Evolutionary conservation across 2,329 filamentous ascomycete species (phyloP).

Genomic region (Colletotrichum sp.): DNA sequence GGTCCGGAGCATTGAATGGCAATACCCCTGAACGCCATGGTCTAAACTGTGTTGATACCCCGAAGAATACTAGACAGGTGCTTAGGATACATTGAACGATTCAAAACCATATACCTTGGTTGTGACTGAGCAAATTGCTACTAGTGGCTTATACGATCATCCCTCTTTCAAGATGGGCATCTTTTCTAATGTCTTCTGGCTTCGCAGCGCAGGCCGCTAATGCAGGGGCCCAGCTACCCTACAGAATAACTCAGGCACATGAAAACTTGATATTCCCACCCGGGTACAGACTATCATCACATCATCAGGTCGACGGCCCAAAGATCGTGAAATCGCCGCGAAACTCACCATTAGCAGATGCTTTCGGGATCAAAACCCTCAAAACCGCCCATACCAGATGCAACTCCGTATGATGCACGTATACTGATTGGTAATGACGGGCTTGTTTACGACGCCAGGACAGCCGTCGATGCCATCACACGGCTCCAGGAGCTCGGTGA

Average conservation of each 20-base stretch:
- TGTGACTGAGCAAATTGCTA: neutral
- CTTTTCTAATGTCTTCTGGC: neutral
- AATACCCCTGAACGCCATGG: neutral
- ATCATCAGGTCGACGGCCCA: neutral
- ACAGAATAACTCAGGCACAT: neutral
- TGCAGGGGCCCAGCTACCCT: neutral
- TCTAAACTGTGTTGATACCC: neutral
- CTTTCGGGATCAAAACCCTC: neutral
- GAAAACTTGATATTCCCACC: neutral
- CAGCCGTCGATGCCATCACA: conserved; percentile 31
- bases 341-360: neutral
- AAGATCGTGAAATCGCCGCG: neutral
- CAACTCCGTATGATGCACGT: conserved; percentile 31
- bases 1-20: neutral
- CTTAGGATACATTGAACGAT: neutral
- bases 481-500: conserved; percentile 30
- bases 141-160: neutral
- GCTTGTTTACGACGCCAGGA: conserved; percentile 21
- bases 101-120: neutral
- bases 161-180: neutral
- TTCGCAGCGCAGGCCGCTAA: neutral
- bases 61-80: neutral
- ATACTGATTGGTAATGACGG: conserved; percentile 33
- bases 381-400: conserved; percentile 32
- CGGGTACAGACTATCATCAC: neutral